A percentile compares a stretch with the other conserved stretches of the same genome.
These are phyloP conservation scores for Fagus crenata DNA, from an alignment of 306 rosid genomes.

Conservation along the genomic window DNA sequence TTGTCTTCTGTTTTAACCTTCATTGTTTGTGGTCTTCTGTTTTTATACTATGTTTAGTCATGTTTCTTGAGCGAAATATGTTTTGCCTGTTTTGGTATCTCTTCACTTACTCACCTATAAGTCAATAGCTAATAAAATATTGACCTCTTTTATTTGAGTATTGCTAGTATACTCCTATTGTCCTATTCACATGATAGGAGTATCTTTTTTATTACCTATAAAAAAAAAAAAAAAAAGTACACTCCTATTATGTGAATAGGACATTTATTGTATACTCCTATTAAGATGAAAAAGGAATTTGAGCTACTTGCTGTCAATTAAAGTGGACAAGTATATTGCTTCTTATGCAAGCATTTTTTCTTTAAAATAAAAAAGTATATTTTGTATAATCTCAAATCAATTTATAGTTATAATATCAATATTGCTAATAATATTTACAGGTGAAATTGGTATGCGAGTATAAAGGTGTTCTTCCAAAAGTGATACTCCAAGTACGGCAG, in stretches of 20 bases:
- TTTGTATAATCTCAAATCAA: neutral
- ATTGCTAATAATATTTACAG: conserved; percentile 37
- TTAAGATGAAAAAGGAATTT: neutral
- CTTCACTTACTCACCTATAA: neutral
- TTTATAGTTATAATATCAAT: conserved; percentile 16
- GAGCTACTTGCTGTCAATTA: neutral
- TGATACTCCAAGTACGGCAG: conserved; percentile 67
- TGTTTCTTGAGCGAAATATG: no score
- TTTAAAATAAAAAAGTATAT: neutral
- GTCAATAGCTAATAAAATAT: neutral
- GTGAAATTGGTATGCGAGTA: conserved; percentile 69
- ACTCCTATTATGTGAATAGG: neutral
- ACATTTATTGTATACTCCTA: neutral
- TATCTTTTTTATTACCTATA: neutral
- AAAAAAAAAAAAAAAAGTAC: neutral
- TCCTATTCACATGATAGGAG: neutral
- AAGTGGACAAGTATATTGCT: neutral
- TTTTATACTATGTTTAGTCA: no score
- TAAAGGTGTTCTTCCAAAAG: conserved; percentile 82
- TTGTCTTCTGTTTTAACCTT: no score
- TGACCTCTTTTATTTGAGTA: neutral
- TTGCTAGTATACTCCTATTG: neutral
- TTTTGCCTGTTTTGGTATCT: neutral
- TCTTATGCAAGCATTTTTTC: neutral
- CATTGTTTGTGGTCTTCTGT: no score